Evolutionary conservation across 495 filamentous ascomycete species (phyloP), one percentile per base, ranked within the genome.

Genomic region (Penicillium coprophilum): DNA sequence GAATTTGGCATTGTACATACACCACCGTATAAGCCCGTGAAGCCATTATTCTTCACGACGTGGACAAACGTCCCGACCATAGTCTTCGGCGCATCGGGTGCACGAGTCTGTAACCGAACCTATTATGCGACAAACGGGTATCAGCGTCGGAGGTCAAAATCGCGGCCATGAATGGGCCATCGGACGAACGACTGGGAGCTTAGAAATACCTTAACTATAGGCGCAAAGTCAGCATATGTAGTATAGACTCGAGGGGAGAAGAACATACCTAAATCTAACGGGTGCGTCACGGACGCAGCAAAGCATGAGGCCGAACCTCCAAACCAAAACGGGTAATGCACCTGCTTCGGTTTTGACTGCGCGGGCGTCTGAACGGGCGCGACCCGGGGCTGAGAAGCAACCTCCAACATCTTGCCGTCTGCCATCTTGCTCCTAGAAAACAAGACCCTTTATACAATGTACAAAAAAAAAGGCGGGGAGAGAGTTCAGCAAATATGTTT

Each of bases 291-390:
- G 60, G 84, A 85, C 11, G 92, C 92, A 34, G 92, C 92, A 76
- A 95, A 87, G 70, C 89, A 93, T 60, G 88, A 92, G 19, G 92
- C 90, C 65, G 88, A 93, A 21, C 92, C 92, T 38, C 92, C 92
- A 72, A 97, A 96, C 92, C 92, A 96, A 75, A 96, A 94, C 28
- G 89, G 89, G 70, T 91, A 91, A 57, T 81, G 80, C 39, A 87
- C 76, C 64, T 71, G 76, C 56, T 74, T 68, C 13, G 60, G 45
- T 36, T 63, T 65, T 44, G 65, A 50, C 44, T 50, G 53, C 56
- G 62, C 68, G 34, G 64, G 61, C 28, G 52, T 67, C 13, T 62
- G 60, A 44, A 71, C 53, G 23, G 71, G 56, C 55, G 57, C 63
- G 49, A 60, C 60, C 51, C 65, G 58, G 50, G 50, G 43, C 49